Percentiles rank a stretch among this genome's conserved stretches.
Conservation (phyloP, 2,329 filamentous ascomycete genomes). For the Tolypocladium ovalisporum region DNA sequence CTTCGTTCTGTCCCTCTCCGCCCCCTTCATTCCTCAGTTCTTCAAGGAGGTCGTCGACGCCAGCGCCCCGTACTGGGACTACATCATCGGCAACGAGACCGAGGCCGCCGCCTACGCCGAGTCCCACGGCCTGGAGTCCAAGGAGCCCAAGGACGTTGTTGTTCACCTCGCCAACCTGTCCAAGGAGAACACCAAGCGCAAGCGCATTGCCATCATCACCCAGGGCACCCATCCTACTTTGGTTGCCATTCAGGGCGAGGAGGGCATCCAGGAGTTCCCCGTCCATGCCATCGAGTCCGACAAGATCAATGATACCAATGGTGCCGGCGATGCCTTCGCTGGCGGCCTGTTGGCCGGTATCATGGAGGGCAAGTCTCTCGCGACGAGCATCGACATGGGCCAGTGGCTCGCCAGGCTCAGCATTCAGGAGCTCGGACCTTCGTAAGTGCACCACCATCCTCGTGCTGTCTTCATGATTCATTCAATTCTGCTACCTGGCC, state of each 20-base stretch:
- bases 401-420: slow-evolving; percentile 93
- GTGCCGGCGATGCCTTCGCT: slow-evolving; percentile 93
- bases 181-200: slow-evolving; percentile 80
- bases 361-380: slow-evolving; percentile 71
- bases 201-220: slow-evolving; percentile 82
- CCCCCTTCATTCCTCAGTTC: slow-evolving; percentile 92
- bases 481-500: not conserved
- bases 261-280: slow-evolving; percentile 62
- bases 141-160: slow-evolving; percentile 75
- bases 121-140: slow-evolving; percentile 62
- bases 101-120: slow-evolving; percentile 84
- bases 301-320: slow-evolving; percentile 91
- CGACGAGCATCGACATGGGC: slow-evolving; percentile 75
- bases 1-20: slow-evolving; percentile 85
- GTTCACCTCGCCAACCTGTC: slow-evolving; percentile 76
- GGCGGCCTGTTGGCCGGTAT: slow-evolving; percentile 88
- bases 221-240: slow-evolving; percentile 89
- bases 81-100: slow-evolving; percentile 92
- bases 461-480: slow-evolving; percentile 1
- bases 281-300: slow-evolving; percentile 69
- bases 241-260: slow-evolving; percentile 63
- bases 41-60: slow-evolving; percentile 93
- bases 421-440: slow-evolving; percentile 91
- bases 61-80: slow-evolving; percentile 85
- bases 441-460: slow-evolving; percentile 49